phyloP scores from a whole-genome alignment of 495 filamentous ascomycete genomes.

The Xylaria flabelliformis region DNA sequence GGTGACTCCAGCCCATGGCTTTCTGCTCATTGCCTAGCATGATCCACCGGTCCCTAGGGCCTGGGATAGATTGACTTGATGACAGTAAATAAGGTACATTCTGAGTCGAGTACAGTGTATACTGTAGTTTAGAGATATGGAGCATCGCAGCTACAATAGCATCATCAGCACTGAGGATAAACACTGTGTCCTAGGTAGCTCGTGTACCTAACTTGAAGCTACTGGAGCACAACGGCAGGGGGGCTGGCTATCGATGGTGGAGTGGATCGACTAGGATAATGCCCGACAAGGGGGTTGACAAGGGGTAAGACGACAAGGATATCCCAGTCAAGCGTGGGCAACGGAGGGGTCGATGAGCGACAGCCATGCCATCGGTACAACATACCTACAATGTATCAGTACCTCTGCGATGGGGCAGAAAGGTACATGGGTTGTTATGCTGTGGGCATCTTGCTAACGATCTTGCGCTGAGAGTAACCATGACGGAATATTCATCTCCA shows the following conservation, averaged over 20 bases:
- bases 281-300: neutral
- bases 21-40: conserved; percentile 12
- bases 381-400: conserved; percentile 1
- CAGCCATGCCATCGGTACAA: conserved; percentile 23
- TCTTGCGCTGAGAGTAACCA: neutral
- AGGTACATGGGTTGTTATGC: neutral
- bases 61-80: conserved; percentile 23
- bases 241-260: neutral
- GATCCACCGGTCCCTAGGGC: conserved; percentile 22
- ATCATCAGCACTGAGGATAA: neutral
- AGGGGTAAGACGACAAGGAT: conserved; percentile 9
- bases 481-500: conserved; percentile 1
- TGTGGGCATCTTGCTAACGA: neutral
- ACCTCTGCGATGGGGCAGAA: neutral
- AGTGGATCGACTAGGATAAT: conserved; percentile 10
- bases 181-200: neutral
- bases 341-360: conserved; percentile 16
- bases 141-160: neutral
- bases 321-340: conserved; percentile 20
- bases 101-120: neutral
- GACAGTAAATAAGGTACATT: neutral
- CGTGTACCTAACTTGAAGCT: conserved; percentile 10
- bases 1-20: neutral
- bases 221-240: neutral
- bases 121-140: conserved; percentile 1